These are phyloP conservation scores for Solanum infundibuliforme DNA, from an alignment of 257 asterid species.

Conservation along the genomic window DNA sequence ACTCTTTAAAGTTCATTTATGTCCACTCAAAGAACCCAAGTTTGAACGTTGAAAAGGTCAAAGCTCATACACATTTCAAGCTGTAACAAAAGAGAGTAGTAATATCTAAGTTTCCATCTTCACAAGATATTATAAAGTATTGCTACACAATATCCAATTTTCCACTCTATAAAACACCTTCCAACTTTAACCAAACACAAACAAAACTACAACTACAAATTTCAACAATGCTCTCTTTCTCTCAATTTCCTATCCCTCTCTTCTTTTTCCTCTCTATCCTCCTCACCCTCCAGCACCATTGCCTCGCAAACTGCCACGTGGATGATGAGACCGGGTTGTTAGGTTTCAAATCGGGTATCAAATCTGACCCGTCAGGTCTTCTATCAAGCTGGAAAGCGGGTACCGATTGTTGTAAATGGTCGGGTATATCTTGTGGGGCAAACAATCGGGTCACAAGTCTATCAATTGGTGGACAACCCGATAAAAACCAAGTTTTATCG, in stretches of 20 bases:
- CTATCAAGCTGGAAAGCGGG: conserved; percentile 1
- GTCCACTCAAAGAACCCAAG: background rate
- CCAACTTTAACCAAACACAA: background rate
- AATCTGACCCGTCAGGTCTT: conserved; percentile 8
- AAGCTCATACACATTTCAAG: background rate
- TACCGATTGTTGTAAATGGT: conserved; percentile 7
- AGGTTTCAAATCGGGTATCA: conserved; percentile 10
- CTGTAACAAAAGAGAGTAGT: background rate
- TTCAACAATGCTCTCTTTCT: background rate
- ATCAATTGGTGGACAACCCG: background rate
- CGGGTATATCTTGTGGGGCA: background rate
- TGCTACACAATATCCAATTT: background rate
- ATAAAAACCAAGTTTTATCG: background rate
- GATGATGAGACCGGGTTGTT: conserved; percentile 1
- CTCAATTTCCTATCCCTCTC: background rate
- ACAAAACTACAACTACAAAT: background rate
- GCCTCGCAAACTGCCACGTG: background rate
- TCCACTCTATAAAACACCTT: background rate
- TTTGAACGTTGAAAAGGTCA: background rate
- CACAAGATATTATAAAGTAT: background rate
- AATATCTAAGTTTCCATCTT: background rate
- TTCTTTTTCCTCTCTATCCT: background rate
- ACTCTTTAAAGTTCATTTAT: background rate
- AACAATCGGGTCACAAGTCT: background rate
- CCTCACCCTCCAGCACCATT: background rate